Evolutionary conservation across 1,284 basidiomycete genomes (phyloP), one percentile per base, ranked within the genome.

Genomic region (Flammula alnicola): DNA sequence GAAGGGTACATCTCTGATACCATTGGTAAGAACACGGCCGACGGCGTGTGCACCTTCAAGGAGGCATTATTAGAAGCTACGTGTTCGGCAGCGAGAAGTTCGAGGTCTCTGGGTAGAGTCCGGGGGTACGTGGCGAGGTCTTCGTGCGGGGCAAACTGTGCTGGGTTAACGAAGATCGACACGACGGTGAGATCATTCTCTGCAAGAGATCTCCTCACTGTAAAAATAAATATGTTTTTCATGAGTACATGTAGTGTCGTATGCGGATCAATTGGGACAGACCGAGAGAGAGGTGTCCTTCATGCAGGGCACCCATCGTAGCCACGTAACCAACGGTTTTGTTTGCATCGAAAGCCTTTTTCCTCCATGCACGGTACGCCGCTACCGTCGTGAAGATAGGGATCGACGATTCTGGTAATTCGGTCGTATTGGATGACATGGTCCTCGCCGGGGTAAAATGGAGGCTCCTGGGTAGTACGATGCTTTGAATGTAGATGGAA

Each of bases 111-210:
- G 0, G 88, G 76, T 6, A 91, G 75, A 0, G 94, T 97, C 30
- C 94, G 86, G 0, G 96, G 96, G 69, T 99, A 99, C 2, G 86
- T 86, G 9, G 82, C 79, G 1, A 98, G 83, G 67, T 98, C 97
- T 72, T 99, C 97, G 57, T 93, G 86, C 0, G 94, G 95, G 0
- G 95, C 93, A 60, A 99, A 99, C 72, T 99, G 95, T 7, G 95
- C 91, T 0, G 97, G 97, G 66, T 99, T 98, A 51, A 98, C 95
- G 68, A 98, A 99, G 59, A 99, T 93, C 10, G 95, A 98, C 52
- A 98, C 77, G 55, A 98, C 86, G 0, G 96, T 98, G 36, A 88
- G 70, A 54, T 95, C 90, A 63, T 95, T 94, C 49, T 88, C 82
- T 0, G 71, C 66, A 4, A 98, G 75, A 0, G 92, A 95, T 44